These are phyloP conservation scores for Pichia membranifaciens DNA, from an alignment of 805 yeast genomes.

Conservation along the genomic window DNA sequence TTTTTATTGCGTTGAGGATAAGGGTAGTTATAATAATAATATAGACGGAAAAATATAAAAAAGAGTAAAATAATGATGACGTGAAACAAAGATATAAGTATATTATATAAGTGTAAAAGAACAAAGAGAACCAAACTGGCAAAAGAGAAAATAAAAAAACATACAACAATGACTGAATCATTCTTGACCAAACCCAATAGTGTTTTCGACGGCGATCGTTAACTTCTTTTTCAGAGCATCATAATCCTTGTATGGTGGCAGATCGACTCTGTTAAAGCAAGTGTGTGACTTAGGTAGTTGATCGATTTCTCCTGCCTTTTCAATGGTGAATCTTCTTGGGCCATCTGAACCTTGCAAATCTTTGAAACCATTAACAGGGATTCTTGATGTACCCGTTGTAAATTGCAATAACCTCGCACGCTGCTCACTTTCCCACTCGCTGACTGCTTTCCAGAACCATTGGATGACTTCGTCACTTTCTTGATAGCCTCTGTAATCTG, in stretches of 20 bases:
- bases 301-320: conserved; percentile 90
- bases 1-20: conserved; percentile 8
- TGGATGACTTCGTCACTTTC: conserved; percentile 94
- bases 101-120: background rate
- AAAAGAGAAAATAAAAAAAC: background rate
- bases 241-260: conserved; percentile 86
- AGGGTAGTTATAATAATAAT: background rate
- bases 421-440: conserved; percentile 94
- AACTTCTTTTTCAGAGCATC: conserved; percentile 84
- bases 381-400: conserved; percentile 98
- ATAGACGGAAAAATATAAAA: background rate
- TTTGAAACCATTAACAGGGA: conserved; percentile 98
- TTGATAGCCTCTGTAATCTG: conserved; percentile 97
- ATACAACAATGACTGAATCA: conserved; percentile 26
- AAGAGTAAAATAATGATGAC: background rate
- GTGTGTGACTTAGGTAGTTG: conserved; percentile 97
- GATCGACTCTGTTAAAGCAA: conserved; percentile 97
- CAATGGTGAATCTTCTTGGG: conserved; percentile 97
- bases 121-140: background rate
- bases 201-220: conserved; percentile 95
- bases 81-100: no score
- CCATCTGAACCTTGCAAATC: conserved; percentile 99
- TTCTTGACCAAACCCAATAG: conserved; percentile 98
- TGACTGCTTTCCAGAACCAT: conserved; percentile 97
- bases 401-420: conserved; percentile 92